phyloP scores from a whole-genome alignment of 805 yeast genomes.

The Schwanniomyces vanrijiae region DNA sequence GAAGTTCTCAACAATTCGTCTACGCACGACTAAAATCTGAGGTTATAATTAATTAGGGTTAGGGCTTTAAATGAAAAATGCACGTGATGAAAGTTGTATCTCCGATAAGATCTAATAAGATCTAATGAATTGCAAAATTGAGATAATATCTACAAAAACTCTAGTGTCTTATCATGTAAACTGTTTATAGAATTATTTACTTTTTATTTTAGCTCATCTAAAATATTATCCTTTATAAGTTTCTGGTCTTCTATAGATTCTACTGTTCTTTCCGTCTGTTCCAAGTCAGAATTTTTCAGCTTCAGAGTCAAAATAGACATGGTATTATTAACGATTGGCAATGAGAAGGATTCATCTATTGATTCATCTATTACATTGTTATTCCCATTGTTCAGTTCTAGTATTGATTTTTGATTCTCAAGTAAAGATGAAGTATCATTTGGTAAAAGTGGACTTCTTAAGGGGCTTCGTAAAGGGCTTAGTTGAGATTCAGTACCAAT shows the following conservation, averaged over 20 bases:
- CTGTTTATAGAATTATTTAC: not conserved
- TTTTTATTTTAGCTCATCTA: not conserved
- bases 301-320: conserved; percentile 12
- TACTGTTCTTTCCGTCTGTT: not conserved
- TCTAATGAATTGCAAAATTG: not conserved
- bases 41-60: not conserved
- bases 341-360: conserved; percentile 52
- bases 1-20: not conserved
- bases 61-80: not conserved
- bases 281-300: not conserved
- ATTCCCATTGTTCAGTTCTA: not conserved
- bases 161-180: not conserved
- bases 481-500: not conserved
- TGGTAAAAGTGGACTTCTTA: not conserved
- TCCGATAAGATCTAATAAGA: too few species aligned
- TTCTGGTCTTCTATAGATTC: not conserved
- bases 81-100: not conserved
- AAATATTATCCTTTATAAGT: not conserved
- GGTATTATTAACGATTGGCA: conserved; percentile 37
- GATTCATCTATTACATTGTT: not conserved
- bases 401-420: not conserved
- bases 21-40: not conserved
- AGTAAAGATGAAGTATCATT: not conserved
- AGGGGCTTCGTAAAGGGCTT: not conserved
- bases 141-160: too few species aligned